Evolutionary conservation across 2,329 filamentous ascomycete species (phyloP).

Genomic region (Fusarium liriodendri): DNA sequence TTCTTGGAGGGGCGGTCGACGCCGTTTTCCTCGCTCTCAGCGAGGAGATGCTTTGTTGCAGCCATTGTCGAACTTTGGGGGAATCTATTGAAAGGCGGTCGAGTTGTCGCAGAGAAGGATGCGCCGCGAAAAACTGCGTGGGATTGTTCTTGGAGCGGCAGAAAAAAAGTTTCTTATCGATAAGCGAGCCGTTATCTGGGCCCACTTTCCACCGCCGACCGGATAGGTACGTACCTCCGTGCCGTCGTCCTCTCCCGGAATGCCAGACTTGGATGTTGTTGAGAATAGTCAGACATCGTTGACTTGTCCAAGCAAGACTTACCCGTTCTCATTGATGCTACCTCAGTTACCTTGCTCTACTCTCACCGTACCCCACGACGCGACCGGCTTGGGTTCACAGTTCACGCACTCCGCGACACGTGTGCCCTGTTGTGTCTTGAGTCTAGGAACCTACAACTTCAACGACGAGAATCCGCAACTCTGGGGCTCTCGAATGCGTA

Average conservation of each 20-base stretch:
- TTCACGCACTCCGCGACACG: constrained; percentile 34
- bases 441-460: constrained; percentile 14
- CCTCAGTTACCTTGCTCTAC: background rate
- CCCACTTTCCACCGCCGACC: constrained; percentile 19
- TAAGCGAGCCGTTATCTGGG: constrained; percentile 30
- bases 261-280: background rate
- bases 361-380: background rate
- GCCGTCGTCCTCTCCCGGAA: background rate
- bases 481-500: constrained; percentile 18
- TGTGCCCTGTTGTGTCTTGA: constrained; percentile 30
- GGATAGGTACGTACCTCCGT: constrained; percentile 17
- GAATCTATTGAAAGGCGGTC: constrained; percentile 19
- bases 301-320: background rate
- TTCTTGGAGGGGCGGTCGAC: constrained; percentile 53
- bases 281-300: background rate
- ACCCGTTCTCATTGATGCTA: background rate
- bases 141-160: constrained; percentile 33
- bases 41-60: constrained; percentile 54
- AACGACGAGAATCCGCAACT: background rate
- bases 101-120: constrained; percentile 32
- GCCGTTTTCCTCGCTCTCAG: constrained; percentile 48
- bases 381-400: constrained; percentile 21
- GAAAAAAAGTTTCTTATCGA: constrained; percentile 49
- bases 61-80: constrained; percentile 47
- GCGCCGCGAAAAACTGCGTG: constrained; percentile 34